Evolutionary conservation across 352 stramenopile species (phyloP), one percentile per base, ranked within the genome.

Genomic region (Phytophthora aleatoria): DNA sequence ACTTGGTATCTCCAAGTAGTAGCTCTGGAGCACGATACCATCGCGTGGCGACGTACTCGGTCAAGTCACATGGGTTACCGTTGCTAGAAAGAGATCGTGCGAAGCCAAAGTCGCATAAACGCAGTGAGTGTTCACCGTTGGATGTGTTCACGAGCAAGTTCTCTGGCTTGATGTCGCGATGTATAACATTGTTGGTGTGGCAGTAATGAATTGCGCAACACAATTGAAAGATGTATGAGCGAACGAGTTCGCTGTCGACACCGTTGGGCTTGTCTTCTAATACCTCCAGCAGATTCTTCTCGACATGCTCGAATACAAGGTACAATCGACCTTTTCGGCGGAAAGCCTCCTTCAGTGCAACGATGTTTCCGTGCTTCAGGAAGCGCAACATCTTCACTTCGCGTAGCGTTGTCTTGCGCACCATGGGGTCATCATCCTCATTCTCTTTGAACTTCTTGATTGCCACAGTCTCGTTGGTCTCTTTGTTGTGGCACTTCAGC

Each of bases 361-460:
- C 97, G 57, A 99, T 98, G 76, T 99, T 99, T 9, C 93, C 89
- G 85, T 99, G 98, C 12, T 97, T 95, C 30, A 99, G 87, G 71
- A 98, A 89, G 45, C 94, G 88, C 89, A 99, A 98, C 76, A 99
- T 99, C 69, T 99, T 97, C 38, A 99, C 86, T 78, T 99, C 98
- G 38, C 94, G 89, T 45, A 98, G 66, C 44, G 91, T 97, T 47
- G 92, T 98, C 73, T 98, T 98, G 54, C 89, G 84, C 27, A 98
- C 92, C 69, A 97, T 91, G 12, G 94, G 88, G 48, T 97, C 90
- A 53, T 95, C 86, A 3, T 94, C 85, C 52, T 97, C 90, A 43
- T 81, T 92, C 67, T 98, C 93, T 62, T 98, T 97, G 47, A 99
- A 98, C 81, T 99, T 99, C 74, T 99, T 99, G 74, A 99, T 99